phyloP scores from a whole-genome alignment of 2,329 filamentous ascomycete genomes.

The Penicillium nordicum region DNA sequence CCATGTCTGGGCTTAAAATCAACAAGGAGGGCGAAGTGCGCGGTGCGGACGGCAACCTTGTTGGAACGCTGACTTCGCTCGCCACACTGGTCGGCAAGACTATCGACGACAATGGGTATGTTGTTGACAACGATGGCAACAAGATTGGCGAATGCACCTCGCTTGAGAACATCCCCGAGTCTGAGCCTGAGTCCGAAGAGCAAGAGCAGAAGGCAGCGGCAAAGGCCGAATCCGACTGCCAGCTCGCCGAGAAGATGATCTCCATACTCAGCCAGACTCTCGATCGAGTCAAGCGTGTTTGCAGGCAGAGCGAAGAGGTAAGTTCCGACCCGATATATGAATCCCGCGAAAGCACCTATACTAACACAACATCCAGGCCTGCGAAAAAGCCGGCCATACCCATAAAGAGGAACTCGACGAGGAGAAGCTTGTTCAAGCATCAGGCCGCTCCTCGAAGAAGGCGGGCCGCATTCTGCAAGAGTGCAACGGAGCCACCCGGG shows the following conservation, averaged over 20 bases:
- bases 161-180: slow-evolving; percentile 55
- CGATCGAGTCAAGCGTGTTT: slow-evolving; percentile 78
- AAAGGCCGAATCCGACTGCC: slow-evolving; percentile 63
- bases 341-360: not conserved
- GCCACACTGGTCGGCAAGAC: slow-evolving; percentile 42
- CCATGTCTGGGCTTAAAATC: slow-evolving; percentile 58
- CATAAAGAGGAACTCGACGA: slow-evolving; percentile 87
- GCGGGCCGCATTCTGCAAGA: slow-evolving; percentile 75
- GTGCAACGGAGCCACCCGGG: slow-evolving; percentile 80
- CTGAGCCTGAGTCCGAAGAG: slow-evolving; percentile 44
- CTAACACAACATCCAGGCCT: slow-evolving; percentile 51
- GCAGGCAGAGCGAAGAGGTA: slow-evolving; percentile 80
- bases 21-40: slow-evolving; percentile 49
- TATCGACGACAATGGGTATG: slow-evolving; percentile 51
- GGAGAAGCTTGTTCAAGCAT: slow-evolving; percentile 83
- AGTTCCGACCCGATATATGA: slow-evolving; percentile 25
- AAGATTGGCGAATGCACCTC: slow-evolving; percentile 62
- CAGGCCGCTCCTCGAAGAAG: slow-evolving; percentile 84
- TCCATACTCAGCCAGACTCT: slow-evolving; percentile 72
- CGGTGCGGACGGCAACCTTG: slow-evolving; percentile 45
- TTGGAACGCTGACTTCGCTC: slow-evolving; percentile 45
- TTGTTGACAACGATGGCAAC: slow-evolving; percentile 59
- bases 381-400: slow-evolving; percentile 75
- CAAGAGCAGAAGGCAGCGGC: slow-evolving; percentile 54
- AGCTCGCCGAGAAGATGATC: slow-evolving; percentile 74